Evolutionary conservation across 805 yeast species (phyloP).

Genomic region (Candida khao-thaluensis): DNA sequence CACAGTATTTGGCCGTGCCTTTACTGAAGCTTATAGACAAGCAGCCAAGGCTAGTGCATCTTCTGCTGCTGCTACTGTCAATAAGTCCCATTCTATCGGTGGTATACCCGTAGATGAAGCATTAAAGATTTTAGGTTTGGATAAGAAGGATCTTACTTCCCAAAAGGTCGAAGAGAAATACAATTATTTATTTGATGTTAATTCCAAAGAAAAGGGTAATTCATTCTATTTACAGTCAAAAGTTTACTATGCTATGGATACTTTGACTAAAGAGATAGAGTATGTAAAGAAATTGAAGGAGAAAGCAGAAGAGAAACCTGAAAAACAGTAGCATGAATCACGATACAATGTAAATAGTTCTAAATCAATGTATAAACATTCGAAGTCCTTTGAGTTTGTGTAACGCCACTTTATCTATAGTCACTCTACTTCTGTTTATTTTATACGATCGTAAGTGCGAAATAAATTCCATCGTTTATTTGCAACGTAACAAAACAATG

Average conservation of each 20-base stretch:
- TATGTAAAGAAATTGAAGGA: conserved; percentile 47
- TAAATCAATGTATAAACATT: neutral
- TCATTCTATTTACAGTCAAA: conserved; percentile 91
- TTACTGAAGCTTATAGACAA: conserved; percentile 94
- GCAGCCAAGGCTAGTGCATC: conserved; percentile 93
- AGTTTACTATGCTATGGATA: conserved; percentile 91
- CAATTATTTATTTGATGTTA: conserved; percentile 80
- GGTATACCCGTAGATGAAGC: conserved; percentile 90
- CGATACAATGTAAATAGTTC: conserved; percentile 6
- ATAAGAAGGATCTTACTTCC: conserved; percentile 49
- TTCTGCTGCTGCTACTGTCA: conserved; percentile 47
- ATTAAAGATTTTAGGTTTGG: conserved; percentile 83
- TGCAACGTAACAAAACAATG: neutral
- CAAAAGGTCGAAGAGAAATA: conserved; percentile 69
- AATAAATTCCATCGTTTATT: conserved; percentile 5
- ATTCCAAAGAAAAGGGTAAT: conserved; percentile 93
- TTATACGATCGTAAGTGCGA: conserved; percentile 10
- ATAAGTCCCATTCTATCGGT: conserved; percentile 55
- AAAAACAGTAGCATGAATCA: conserved; percentile 2
- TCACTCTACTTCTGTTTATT: too few relatives aligned
- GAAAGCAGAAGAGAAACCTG: conserved; percentile 2
- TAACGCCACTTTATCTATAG: too few relatives aligned
- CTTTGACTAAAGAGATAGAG: conserved; percentile 76
- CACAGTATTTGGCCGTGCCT: conserved; percentile 92
- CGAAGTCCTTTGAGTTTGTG: too few relatives aligned